These are phyloP conservation scores for Gaertneriomyces semiglobifer DNA, from an alignment of 192 early-diverging fungal genomes.

Conservation along the genomic window DNA sequence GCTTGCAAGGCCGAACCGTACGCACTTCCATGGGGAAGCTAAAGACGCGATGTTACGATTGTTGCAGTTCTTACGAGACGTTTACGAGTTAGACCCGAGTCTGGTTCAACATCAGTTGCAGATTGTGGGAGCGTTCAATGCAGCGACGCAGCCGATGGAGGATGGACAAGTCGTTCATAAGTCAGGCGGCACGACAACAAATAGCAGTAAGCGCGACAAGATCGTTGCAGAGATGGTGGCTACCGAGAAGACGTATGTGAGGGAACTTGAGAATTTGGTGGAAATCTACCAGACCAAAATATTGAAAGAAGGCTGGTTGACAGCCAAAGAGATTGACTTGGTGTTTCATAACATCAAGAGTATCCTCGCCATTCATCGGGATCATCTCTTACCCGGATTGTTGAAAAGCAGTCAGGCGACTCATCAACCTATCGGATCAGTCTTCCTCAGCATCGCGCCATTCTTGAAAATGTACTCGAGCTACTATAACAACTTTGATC, in stretches of 20 bases:
- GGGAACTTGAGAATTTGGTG: conserved; percentile 69
- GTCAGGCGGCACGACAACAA: not conserved
- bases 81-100: conserved; percentile 54
- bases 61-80: conserved; percentile 54
- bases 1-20: conserved; percentile 12
- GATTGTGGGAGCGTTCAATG: too few relatives aligned
- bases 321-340: conserved; percentile 8
- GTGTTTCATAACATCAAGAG: conserved; percentile 81
- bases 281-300: conserved; percentile 62
- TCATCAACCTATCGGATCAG: conserved; percentile 64
- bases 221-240: conserved; percentile 77
- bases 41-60: conserved; percentile 39
- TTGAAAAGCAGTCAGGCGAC: conserved; percentile 34
- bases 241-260: conserved; percentile 85
- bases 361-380: conserved; percentile 66
- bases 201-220: conserved; percentile 50
- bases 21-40: conserved; percentile 23
- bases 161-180: not conserved
- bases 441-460: conserved; percentile 72
- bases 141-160: not conserved
- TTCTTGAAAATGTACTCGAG: conserved; percentile 81
- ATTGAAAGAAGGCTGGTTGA: conserved; percentile 32
- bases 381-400: conserved; percentile 63
- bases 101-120: not conserved
- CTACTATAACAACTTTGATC: conserved; percentile 83